phyloP scores from a whole-genome alignment of 2,329 filamentous ascomycete genomes.

The Alternaria sp. region DNA sequence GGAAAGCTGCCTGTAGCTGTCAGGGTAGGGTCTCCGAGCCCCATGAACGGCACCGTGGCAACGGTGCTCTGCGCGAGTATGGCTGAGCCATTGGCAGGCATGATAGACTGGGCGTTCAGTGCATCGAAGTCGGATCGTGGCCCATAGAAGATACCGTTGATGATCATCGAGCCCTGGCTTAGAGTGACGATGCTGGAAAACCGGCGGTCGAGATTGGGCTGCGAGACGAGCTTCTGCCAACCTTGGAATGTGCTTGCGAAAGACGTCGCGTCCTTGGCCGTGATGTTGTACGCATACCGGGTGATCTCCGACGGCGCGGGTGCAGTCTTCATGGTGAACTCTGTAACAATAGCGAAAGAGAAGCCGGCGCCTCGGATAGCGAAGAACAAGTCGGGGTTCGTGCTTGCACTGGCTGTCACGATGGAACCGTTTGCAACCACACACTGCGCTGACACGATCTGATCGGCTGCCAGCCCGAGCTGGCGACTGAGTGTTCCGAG shows the following conservation, averaged over 20 bases:
- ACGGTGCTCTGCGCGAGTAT: neutral
- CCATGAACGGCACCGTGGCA: neutral
- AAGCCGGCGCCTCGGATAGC: conserved; percentile 8
- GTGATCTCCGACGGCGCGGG: conserved; percentile 1
- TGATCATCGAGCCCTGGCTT: conserved; percentile 4
- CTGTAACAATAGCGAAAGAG: conserved; percentile 7
- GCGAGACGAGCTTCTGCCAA: neutral
- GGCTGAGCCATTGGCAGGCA: neutral
- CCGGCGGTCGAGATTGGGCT: neutral
- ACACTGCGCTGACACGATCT: conserved; percentile 6
- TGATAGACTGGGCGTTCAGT: neutral
- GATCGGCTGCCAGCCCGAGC: neutral
- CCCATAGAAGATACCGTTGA: conserved; percentile 6
- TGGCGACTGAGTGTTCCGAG: conserved; percentile 8
- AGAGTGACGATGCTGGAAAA: conserved; percentile 8
- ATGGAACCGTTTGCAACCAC: neutral
- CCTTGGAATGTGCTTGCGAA: conserved; percentile 3
- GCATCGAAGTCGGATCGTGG: neutral
- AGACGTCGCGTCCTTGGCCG: neutral
- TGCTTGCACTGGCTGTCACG: conserved; percentile 6
- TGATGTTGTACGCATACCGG: neutral
- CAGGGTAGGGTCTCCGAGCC: neutral
- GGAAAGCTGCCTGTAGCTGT: conserved; percentile 2
- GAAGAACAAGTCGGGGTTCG: conserved; percentile 4
- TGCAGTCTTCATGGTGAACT: conserved; percentile 8